Conservation (phyloP, 306 rosid genomes). For the Luffa aegyptiaca region DNA sequence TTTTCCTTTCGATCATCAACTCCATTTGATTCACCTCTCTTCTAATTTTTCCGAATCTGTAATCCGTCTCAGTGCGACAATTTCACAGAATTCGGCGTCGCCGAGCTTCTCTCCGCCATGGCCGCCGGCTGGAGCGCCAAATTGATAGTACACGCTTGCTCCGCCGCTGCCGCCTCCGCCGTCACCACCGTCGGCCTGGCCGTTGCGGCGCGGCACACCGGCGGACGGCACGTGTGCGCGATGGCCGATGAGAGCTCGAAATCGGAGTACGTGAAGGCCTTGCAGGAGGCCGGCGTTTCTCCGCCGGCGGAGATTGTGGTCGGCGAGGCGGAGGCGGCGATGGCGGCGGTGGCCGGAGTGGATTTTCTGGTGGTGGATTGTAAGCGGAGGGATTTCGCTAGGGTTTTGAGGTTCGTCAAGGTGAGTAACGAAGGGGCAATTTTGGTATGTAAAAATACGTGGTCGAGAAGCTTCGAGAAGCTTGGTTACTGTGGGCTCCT, state of each 20-base stretch:
- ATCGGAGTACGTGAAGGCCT: constrained; percentile 27
- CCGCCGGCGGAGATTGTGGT: constrained; percentile 38
- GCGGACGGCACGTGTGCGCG: constrained; percentile 64
- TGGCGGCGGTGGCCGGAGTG: constrained; percentile 25
- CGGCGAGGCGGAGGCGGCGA: constrained; percentile 31
- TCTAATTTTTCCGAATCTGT: neutral
- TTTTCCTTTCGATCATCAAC: neutral
- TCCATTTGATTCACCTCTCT: neutral
- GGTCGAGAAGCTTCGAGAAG: constrained; percentile 23
- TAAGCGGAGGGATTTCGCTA: constrained; percentile 39
- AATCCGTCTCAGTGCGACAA: constrained; percentile 24
- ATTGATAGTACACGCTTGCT: constrained; percentile 55
- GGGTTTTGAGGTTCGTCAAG: constrained; percentile 40
- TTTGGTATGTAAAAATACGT: constrained; percentile 66
- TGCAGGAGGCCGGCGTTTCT: constrained; percentile 19
- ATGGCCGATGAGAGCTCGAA: constrained; percentile 49
- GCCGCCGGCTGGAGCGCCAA: constrained; percentile 82
- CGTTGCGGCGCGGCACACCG: constrained; percentile 59
- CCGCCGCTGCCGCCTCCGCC: constrained; percentile 26
- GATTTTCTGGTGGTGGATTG: constrained; percentile 76
- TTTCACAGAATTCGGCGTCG: constrained; percentile 49
- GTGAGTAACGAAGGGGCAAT: constrained; percentile 51
- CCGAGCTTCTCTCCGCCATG: constrained; percentile 72
- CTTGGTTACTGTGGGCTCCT: constrained; percentile 41
- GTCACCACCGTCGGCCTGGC: constrained; percentile 64